Conservation (phyloP, 352 stramenopile genomes). For the Achlya hypogyna region DNA sequence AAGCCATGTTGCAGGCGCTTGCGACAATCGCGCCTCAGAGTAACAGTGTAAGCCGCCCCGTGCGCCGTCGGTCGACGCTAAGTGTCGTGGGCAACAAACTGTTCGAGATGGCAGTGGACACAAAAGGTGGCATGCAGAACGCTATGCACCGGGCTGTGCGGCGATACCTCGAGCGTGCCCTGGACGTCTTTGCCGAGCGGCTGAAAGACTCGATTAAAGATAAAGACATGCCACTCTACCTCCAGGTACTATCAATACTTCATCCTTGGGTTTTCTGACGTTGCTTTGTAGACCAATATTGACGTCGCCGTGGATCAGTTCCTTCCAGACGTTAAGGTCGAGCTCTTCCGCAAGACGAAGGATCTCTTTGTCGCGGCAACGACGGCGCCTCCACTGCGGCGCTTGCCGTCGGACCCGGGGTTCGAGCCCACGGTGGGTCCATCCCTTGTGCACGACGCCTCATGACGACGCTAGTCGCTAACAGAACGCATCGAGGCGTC, state of each 20-base stretch:
- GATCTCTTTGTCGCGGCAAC: slow-evolving; percentile 40
- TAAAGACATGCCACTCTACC: slow-evolving; percentile 71
- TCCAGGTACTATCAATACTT: slow-evolving; percentile 34
- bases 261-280: background rate
- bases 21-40: slow-evolving; percentile 32
- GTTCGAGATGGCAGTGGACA: slow-evolving; percentile 77
- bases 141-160: slow-evolving; percentile 71
- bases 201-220: slow-evolving; percentile 75
- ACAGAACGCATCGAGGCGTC: background rate
- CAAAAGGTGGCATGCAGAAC: slow-evolving; percentile 70
- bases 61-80: slow-evolving; percentile 38
- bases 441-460: too few relatives aligned
- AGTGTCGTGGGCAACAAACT: slow-evolving; percentile 64
- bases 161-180: slow-evolving; percentile 62
- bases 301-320: slow-evolving; percentile 79
- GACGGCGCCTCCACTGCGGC: background rate
- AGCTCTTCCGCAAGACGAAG: slow-evolving; percentile 78
- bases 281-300: slow-evolving; percentile 47
- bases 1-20: slow-evolving; percentile 47
- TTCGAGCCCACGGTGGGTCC: slow-evolving; percentile 15
- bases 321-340: slow-evolving; percentile 82
- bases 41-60: slow-evolving; percentile 16
- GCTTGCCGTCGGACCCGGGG: slow-evolving; percentile 23
- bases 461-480: background rate
- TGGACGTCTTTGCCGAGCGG: slow-evolving; percentile 65